Conservation (phyloP, 2,329 filamentous ascomycete species). For the Zasmidium cellare region DNA sequence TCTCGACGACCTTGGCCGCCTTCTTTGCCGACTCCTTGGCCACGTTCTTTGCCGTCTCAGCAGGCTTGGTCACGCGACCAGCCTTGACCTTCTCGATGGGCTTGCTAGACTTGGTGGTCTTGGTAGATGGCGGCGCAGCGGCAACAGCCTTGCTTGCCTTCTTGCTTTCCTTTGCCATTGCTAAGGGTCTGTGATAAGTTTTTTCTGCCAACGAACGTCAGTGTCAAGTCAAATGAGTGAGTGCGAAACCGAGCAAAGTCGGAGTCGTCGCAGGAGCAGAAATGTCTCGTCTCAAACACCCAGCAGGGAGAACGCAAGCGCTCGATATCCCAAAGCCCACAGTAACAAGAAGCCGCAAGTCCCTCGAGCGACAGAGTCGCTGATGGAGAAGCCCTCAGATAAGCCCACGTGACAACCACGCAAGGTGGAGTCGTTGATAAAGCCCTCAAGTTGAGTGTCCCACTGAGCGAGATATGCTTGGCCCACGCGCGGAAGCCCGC, state of each 20-base stretch:
- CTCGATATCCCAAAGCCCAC: constrained; percentile 38
- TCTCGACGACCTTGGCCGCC: constrained; percentile 47
- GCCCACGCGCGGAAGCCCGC: constrained; percentile 44
- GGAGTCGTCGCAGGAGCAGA: constrained; percentile 10
- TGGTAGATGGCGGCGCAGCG: constrained; percentile 23
- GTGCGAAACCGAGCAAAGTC: neutral
- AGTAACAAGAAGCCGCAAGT: constrained; percentile 35
- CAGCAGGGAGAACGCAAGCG: constrained; percentile 37
- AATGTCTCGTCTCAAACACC: constrained; percentile 38
- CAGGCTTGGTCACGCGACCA: constrained; percentile 66
- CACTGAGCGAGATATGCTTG: constrained; percentile 28
- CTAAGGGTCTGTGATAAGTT: constrained; percentile 36
- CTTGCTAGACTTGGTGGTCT: constrained; percentile 30
- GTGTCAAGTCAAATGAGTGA: constrained; percentile 19
- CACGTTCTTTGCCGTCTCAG: constrained; percentile 61
- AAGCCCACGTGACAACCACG: constrained; percentile 32
- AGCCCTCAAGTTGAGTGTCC: constrained; percentile 36
- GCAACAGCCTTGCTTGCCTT: constrained; percentile 33
- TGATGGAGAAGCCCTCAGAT: constrained; percentile 33
- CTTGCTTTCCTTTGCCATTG: constrained; percentile 48
- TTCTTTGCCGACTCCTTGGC: constrained; percentile 53
- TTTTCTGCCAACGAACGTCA: constrained; percentile 26
- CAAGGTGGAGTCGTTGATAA: constrained; percentile 25
- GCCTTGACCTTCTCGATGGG: constrained; percentile 58
- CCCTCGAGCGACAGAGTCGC: constrained; percentile 34